Evolutionary conservation across 495 filamentous ascomycete species (phyloP).

Genomic region (Xylaria cubensis): DNA sequence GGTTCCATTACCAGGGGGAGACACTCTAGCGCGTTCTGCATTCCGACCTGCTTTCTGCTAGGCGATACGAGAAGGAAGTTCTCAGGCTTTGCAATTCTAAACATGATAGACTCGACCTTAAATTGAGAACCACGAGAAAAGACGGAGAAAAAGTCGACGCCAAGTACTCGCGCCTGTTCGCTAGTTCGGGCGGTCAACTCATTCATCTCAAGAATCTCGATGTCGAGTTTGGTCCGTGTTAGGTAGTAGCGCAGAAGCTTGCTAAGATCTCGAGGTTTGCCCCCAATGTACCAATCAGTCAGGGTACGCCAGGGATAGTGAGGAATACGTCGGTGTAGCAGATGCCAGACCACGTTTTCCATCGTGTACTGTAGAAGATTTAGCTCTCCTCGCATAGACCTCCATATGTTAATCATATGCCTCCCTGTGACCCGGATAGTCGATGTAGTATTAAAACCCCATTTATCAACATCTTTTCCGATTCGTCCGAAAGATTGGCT

Average conservation of each 20-base stretch:
- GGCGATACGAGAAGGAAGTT: constrained; percentile 91
- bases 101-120: constrained; percentile 99
- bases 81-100: constrained; percentile 96
- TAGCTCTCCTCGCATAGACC: constrained; percentile 90
- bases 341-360: constrained; percentile 95
- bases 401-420: constrained; percentile 97
- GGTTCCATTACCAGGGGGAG: constrained; percentile 97
- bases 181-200: constrained; percentile 89
- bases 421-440: constrained; percentile 87
- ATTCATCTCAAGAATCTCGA: constrained; percentile 91
- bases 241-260: constrained; percentile 83
- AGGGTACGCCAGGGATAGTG: constrained; percentile 81
- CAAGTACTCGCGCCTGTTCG: constrained; percentile 91
- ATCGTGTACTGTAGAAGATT: constrained; percentile 92
- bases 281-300: constrained; percentile 79
- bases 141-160: constrained; percentile 95
- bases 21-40: constrained; percentile 94
- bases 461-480: constrained; percentile 84
- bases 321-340: constrained; percentile 88
- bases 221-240: constrained; percentile 77
- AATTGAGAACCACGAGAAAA: constrained; percentile 94
- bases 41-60: constrained; percentile 86
- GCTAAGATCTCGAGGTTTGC: constrained; percentile 68
- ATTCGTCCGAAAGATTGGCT: constrained; percentile 79
- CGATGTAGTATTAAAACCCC: constrained; percentile 92